A percentile compares a stretch with the other conserved stretches of the same genome.
phyloP scores from a whole-genome alignment of 345 rosid species.

The Eucalyptus curtisii region DNA sequence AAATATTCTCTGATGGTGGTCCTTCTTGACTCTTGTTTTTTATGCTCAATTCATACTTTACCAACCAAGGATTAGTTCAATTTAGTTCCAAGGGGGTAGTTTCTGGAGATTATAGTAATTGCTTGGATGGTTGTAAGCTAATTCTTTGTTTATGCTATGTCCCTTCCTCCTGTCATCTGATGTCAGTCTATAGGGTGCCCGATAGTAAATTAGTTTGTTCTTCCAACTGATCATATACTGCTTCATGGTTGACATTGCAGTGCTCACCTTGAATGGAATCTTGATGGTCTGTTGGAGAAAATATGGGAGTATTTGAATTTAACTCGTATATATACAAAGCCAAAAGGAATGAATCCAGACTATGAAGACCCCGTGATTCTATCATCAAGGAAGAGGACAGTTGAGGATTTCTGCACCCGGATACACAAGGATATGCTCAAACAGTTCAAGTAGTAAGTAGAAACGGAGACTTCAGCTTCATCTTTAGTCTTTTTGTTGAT shows the following conservation, averaged over 20 bases:
- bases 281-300: slow-evolving; percentile 83
- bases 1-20: not conserved
- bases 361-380: slow-evolving; percentile 92
- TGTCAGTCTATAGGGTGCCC: not conserved
- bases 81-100: not conserved
- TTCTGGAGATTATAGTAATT: not conserved
- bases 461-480: not conserved
- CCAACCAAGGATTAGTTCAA: not conserved
- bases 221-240: not conserved
- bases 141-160: not conserved
- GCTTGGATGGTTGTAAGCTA: not conserved
- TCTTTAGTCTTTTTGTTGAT: not conserved
- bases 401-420: slow-evolving; percentile 79
- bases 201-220: not conserved
- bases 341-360: slow-evolving; percentile 96
- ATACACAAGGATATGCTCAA: slow-evolving; percentile 94
- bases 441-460: slow-evolving; percentile 90
- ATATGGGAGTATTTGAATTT: slow-evolving; percentile 90
- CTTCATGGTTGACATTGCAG: slow-evolving; percentile 14
- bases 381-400: slow-evolving; percentile 78
- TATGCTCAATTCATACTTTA: not conserved
- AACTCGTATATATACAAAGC: slow-evolving; percentile 92
- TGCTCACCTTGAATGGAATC: slow-evolving; percentile 98
- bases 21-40: not conserved
- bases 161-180: not conserved